Evolutionary conservation across 768 basidiomycete genomes (phyloP).

Genomic region (Sporobolomyces phaffii): DNA sequence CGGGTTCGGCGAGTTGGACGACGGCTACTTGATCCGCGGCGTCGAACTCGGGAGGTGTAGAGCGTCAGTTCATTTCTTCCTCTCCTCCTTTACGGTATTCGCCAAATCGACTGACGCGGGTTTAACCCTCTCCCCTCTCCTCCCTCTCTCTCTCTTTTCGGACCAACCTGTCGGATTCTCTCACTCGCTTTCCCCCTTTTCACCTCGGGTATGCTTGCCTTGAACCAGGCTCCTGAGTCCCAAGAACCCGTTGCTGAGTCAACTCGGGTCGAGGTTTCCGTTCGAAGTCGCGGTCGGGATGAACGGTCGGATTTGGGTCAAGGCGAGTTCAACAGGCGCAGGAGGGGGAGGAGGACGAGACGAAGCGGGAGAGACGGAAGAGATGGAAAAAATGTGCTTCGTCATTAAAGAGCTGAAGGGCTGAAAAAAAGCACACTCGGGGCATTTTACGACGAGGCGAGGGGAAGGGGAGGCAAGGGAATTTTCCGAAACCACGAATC

Average conservation of each 20-base stretch:
- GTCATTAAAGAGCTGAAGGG: conserved; percentile 55
- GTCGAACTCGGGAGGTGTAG: conserved; percentile 74
- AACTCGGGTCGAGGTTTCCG: conserved; percentile 73
- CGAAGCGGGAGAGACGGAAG: conserved; percentile 57
- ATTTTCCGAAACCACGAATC: no score
- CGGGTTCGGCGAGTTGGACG: conserved; percentile 88
- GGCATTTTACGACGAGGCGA: no score
- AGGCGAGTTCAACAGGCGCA: conserved; percentile 21
- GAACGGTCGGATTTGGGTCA: conserved; percentile 90
- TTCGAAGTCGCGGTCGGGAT: conserved; percentile 81
- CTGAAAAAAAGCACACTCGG: no score
- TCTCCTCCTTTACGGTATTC: not conserved
- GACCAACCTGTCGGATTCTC: no score
- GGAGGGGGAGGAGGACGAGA: conserved; percentile 52
- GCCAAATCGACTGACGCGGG: not conserved
- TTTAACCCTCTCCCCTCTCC: not conserved
- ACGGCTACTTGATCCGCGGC: conserved; percentile 72
- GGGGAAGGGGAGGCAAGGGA: no score
- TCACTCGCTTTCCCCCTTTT: no score
- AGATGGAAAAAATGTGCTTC: conserved; percentile 68
- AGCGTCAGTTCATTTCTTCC: conserved; percentile 54
- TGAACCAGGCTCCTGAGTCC: conserved; percentile 66
- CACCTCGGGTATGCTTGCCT: no score
- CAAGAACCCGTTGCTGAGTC: conserved; percentile 71
- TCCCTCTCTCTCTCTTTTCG: not conserved